A percentile compares a stretch with the other conserved stretches of the same genome.
Evolutionary conservation across 2,329 filamentous ascomycete species (phyloP).

Genomic region (Penicillium psychrosexuale): DNA sequence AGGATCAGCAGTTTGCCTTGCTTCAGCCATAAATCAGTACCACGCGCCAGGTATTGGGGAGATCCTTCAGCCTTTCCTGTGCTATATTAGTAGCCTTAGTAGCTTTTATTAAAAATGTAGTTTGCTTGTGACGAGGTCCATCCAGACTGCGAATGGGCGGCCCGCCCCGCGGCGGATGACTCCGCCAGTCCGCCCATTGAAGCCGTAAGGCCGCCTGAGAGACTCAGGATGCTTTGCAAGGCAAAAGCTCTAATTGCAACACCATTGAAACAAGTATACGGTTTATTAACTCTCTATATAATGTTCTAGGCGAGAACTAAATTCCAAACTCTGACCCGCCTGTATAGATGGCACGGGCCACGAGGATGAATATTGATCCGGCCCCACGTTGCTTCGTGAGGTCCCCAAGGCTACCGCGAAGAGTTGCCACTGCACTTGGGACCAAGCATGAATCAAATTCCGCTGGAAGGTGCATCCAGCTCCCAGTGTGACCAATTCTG

Average conservation of each 20-base stretch:
- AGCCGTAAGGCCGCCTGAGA: too few relatives aligned
- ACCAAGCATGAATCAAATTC: constrained; percentile 19
- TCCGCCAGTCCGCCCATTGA: background rate
- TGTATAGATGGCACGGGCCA: constrained; percentile 5
- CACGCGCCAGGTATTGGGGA: too few relatives aligned
- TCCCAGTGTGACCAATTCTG: constrained; percentile 19
- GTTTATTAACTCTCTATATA: too few relatives aligned
- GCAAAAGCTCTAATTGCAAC: too few relatives aligned
- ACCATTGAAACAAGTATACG: background rate
- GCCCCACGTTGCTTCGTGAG: background rate
- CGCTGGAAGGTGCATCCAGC: constrained; percentile 3
- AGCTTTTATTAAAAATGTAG: background rate
- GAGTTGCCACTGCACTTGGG: constrained; percentile 1
- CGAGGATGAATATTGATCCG: constrained; percentile 9
- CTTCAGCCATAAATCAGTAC: background rate
- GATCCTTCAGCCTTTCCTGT: background rate
- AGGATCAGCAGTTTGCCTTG: background rate
- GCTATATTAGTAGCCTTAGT: background rate
- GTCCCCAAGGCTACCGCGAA: background rate
- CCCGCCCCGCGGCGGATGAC: constrained; percentile 4
- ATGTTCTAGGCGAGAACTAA: background rate
- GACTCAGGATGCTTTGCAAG: background rate
- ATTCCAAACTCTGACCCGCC: background rate
- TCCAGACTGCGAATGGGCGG: background rate
- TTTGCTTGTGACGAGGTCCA: background rate